These are phyloP conservation scores for Cercospora sp. DNA, from an alignment of 2,329 filamentous ascomycete genomes.

Conservation along the genomic window DNA sequence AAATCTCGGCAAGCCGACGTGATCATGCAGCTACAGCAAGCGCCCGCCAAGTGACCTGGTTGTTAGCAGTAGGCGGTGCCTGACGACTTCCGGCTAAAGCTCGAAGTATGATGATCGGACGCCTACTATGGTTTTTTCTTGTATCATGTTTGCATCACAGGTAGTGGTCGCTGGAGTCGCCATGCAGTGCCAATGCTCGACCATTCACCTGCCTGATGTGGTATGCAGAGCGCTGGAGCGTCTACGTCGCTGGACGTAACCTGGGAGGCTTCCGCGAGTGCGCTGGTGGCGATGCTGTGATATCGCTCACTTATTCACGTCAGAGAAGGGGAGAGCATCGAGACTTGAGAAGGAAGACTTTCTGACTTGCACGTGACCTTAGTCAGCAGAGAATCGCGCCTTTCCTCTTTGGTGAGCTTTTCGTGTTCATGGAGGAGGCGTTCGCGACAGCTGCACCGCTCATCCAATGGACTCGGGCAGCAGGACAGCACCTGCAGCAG, in stretches of 20 bases:
- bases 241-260: background rate
- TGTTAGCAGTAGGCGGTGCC: background rate
- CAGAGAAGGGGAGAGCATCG: background rate
- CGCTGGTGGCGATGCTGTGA: background rate
- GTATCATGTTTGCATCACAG: background rate
- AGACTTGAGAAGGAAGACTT: background rate
- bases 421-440: background rate
- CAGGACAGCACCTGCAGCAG: constrained; percentile 17
- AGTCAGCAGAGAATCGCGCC: background rate
- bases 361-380: background rate
- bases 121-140: background rate
- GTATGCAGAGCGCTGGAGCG: background rate
- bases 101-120: background rate
- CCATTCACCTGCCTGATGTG: background rate
- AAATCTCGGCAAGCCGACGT: background rate
- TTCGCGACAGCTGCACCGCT: constrained; percentile 24
- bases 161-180: background rate
- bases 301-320: background rate
- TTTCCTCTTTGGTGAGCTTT: background rate
- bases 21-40: background rate
- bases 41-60: background rate
- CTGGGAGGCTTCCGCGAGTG: background rate
- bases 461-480: constrained; percentile 17
- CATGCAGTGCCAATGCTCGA: background rate
- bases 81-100: background rate